phyloP scores from a whole-genome alignment of 2,329 filamentous ascomycete species.

The Verticillium albo-atrum region DNA sequence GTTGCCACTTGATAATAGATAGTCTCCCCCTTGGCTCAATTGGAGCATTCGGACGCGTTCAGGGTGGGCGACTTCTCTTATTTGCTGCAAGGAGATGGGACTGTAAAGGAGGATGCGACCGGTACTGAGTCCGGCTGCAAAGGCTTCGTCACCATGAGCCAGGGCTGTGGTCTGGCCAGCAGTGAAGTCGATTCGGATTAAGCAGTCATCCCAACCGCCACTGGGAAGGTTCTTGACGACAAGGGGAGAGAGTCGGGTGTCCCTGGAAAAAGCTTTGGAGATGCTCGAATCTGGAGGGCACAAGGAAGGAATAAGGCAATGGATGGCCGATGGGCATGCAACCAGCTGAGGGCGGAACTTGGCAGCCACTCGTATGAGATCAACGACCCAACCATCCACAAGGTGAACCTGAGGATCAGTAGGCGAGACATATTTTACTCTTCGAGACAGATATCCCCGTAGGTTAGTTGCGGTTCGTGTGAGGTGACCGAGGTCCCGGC shows the following conservation, averaged over 20 bases:
- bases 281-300: conserved; percentile 26
- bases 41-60: conserved; percentile 18
- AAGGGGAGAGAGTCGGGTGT: conserved; percentile 4
- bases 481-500: conserved; percentile 16
- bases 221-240: conserved; percentile 16
- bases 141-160: conserved; percentile 17
- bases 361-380: conserved; percentile 24
- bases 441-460: conserved; percentile 19
- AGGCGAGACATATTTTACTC: conserved; percentile 16
- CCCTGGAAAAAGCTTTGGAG: conserved; percentile 13
- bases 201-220: conserved; percentile 26
- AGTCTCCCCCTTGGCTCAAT: conserved; percentile 17
- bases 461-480: conserved; percentile 23
- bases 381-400: conserved; percentile 23
- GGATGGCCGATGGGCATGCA: conserved; percentile 25
- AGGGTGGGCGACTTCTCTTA: conserved; percentile 16
- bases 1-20: conserved; percentile 17
- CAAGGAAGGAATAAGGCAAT: conserved; percentile 24
- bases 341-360: conserved; percentile 25
- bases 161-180: conserved; percentile 17
- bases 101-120: conserved; percentile 24
- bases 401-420: conserved; percentile 14
- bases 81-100: conserved; percentile 14
- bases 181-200: conserved; percentile 22
- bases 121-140: conserved; percentile 23